Conservation (phyloP, 495 filamentous ascomycete species). For the Lasiosphaeria hispida region DNA sequence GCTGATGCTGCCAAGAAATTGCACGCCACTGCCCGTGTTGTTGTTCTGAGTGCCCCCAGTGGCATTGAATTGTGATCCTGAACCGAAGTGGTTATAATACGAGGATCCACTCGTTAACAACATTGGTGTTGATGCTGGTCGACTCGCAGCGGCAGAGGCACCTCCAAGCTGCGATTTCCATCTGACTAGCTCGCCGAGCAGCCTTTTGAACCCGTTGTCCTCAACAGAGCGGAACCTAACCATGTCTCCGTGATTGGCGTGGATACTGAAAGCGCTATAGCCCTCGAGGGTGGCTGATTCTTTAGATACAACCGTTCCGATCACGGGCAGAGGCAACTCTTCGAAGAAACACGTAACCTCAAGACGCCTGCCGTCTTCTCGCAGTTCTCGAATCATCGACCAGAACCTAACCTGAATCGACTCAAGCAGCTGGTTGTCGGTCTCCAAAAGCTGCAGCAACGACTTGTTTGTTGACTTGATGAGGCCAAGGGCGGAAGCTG, state of each 20-base stretch:
- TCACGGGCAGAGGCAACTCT: slow-evolving; percentile 17
- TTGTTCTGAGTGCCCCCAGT: too few species aligned
- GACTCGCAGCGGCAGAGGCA: too few species aligned
- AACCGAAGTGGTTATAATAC: too few species aligned
- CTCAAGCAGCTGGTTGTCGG: slow-evolving; percentile 23
- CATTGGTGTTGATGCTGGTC: too few species aligned
- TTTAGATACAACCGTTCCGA: slow-evolving; percentile 28
- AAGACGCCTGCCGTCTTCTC: slow-evolving; percentile 13
- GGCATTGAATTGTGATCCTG: too few species aligned
- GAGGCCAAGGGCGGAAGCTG: slow-evolving; percentile 10
- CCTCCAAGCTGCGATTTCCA: slow-evolving; percentile 4
- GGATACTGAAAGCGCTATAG: slow-evolving; percentile 32
- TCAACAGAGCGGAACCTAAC: slow-evolving; percentile 27
- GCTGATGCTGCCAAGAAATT: too few species aligned
- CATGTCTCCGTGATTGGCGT: slow-evolving; percentile 43
- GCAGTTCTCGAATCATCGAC: slow-evolving; percentile 23
- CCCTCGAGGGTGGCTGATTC: slow-evolving; percentile 37
- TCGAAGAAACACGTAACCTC: slow-evolving; percentile 30
- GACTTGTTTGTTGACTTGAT: slow-evolving; percentile 23
- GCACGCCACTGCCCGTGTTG: too few species aligned
- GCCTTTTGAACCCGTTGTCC: slow-evolving; percentile 10
- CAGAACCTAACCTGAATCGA: slow-evolving; percentile 34
- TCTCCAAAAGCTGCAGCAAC: slow-evolving; percentile 14
- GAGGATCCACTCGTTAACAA: too few species aligned
- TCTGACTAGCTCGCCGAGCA: slow-evolving; percentile 9